Conservation (phyloP, 1,284 basidiomycete species). For the Pseudozyma sp. region DNA sequence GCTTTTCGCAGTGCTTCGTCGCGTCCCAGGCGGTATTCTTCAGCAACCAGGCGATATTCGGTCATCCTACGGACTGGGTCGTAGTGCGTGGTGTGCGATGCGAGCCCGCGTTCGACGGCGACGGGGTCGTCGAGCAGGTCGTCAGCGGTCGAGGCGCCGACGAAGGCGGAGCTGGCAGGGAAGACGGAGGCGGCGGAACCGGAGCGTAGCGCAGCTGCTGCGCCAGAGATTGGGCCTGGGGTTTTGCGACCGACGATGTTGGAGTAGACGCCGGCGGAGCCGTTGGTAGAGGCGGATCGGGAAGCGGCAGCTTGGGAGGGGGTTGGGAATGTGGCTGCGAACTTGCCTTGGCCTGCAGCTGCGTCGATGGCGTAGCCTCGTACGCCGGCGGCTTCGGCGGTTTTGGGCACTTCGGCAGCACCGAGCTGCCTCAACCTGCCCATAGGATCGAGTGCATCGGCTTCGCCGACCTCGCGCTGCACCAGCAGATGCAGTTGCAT, state of each 20-base stretch:
- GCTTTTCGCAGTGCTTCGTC: constrained; percentile 66
- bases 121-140: constrained; percentile 26
- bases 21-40: constrained; percentile 63
- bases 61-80: constrained; percentile 45
- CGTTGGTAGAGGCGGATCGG: constrained; percentile 1
- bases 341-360: constrained; percentile 16
- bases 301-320: constrained; percentile 33
- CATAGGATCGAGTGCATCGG: constrained; percentile 61
- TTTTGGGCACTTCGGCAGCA: constrained; percentile 29
- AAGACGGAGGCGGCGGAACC: constrained; percentile 47
- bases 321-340: constrained; percentile 32
- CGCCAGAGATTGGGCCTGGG: constrained; percentile 21
- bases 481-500: constrained; percentile 56
- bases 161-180: constrained; percentile 49
- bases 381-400: constrained; percentile 22
- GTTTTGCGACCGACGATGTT: constrained; percentile 34
- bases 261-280: constrained; percentile 24
- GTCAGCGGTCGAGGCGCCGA: constrained; percentile 4
- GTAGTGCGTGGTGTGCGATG: constrained; percentile 23
- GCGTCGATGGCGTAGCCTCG: constrained; percentile 29
- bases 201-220: constrained; percentile 34
- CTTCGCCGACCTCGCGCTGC: constrained; percentile 33
- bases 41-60: constrained; percentile 50
- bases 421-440: constrained; percentile 29
- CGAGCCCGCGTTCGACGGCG: constrained; percentile 30